Evolutionary conservation across 2,329 filamentous ascomycete species (phyloP), one percentile per base, ranked within the genome.

Genomic region (Diaporthe ampelina): DNA sequence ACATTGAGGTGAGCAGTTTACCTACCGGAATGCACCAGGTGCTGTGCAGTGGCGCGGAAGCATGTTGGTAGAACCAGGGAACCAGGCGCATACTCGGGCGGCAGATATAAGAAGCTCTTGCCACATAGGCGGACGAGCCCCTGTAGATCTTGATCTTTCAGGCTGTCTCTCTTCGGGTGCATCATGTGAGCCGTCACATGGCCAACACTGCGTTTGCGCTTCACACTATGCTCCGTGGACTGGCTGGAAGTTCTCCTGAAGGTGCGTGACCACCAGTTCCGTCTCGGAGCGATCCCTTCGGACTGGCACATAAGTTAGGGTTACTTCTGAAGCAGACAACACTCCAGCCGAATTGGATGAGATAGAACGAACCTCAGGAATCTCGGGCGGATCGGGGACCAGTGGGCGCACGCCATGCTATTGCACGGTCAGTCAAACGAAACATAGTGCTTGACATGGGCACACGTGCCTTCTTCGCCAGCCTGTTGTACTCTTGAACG

Each of bases 21-120:
- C 85, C 79, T 79, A 90, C 89, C 88, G 80, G 92, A 83, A 63
- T 92, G 89, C 4, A 91, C 85, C 13, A 94, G 85, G 79, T 91
- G 88, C 76, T 93, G 90, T n/a, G 89, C 91, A 11, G 90, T 91
- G 13, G 92, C 91, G 58, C 91, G 90, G 65, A 94, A 86, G 77
- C 91, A 92, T 5, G 91, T 93, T 11, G 92, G 92, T 40, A 94
- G 82, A 24, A 89, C 82, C 35, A 94, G 82, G 32, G 88, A 87
- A 24, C 87, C 85, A 1, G 90, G 87, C 4, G 90, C 85, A 77
- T 92, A 90, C 70, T 91, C 90, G 4, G 84, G 77, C 0, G 91
- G 91, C 11, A 94, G 83, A 77, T 91, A 89, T 63, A 94, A 82
- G 40, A 89, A 82, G 79, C 90, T 92, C 79, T 90, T 90, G 50